Evolutionary conservation across 495 filamentous ascomycete species (phyloP).

Genomic region (Paragyromitra xinjiangensis): DNA sequence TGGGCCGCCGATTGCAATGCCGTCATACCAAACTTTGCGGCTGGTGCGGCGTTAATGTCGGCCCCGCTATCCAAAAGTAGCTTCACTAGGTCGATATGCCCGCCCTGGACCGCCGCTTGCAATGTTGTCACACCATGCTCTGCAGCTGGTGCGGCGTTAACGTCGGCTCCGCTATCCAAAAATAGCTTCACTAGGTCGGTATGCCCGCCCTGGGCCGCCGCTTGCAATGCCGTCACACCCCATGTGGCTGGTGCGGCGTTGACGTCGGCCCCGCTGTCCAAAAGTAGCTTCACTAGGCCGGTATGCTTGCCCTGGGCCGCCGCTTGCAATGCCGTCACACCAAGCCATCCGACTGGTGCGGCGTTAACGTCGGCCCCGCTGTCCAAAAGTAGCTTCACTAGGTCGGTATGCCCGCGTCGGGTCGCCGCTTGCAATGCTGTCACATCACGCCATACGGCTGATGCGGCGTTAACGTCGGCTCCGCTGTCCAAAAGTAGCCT

Average conservation of each 20-base stretch:
- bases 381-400: no score
- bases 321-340: neutral
- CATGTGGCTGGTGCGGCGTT: no score
- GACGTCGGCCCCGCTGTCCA: neutral
- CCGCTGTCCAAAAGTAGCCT: neutral
- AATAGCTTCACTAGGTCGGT: neutral
- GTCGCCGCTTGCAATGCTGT: no score
- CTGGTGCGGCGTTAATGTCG: neutral
- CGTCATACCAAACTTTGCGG: no score
- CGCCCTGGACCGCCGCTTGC: neutral
- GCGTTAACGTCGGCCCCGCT: no score
- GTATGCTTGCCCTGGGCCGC: neutral
- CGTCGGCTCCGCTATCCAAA: neutral
- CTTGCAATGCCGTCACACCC: no score
- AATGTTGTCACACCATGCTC: neutral
- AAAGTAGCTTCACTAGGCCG: neutral
- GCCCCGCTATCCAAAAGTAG: neutral
- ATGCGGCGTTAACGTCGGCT: neutral
- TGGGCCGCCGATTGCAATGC: neutral
- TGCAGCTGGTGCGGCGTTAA: neutral
- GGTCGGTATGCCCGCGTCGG: no score
- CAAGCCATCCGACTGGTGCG: no score
- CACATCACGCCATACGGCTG: no score
- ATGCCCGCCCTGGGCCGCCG: neutral
- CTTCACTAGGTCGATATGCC: neutral